phyloP scores from a whole-genome alignment of 352 stramenopile species.

The Phytophthora fragariaefolia region DNA sequence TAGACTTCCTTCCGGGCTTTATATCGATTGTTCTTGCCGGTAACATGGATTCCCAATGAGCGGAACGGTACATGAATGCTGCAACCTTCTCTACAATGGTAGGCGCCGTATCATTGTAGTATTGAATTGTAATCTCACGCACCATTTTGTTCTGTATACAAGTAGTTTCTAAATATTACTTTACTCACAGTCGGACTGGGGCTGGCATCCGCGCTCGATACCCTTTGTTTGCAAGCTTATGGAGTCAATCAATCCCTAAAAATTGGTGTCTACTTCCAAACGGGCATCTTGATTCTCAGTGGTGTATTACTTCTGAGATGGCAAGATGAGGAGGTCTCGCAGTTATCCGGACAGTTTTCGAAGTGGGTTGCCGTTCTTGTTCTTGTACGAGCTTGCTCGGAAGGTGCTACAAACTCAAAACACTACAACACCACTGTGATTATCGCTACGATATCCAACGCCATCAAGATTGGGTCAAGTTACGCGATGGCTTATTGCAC shows the following conservation, averaged over 20 bases:
- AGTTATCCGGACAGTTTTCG: conserved; percentile 57
- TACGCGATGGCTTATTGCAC: conserved; percentile 76
- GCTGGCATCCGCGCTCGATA: conserved; percentile 72
- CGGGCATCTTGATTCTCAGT: conserved; percentile 54
- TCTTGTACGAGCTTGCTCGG: conserved; percentile 75
- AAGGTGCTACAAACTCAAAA: conserved; percentile 78
- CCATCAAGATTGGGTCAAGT: conserved; percentile 61
- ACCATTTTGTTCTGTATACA: too few relatives aligned
- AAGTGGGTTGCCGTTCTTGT: conserved; percentile 65
- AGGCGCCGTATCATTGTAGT: too few relatives aligned
- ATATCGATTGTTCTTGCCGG: conserved; percentile 59
- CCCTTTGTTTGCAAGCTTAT: conserved; percentile 68
- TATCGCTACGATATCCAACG: conserved; percentile 54
- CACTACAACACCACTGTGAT: conserved; percentile 67
- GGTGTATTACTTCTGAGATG: conserved; percentile 39
- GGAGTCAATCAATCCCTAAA: conserved; percentile 55
- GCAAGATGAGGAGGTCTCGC: conserved; percentile 51
- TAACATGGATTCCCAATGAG: conserved; percentile 58
- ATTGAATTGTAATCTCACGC: not conserved
- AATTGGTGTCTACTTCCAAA: conserved; percentile 82
- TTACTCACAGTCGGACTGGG: conserved; percentile 59
- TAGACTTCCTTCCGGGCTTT: conserved; percentile 49
- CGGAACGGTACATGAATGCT: conserved; percentile 60
- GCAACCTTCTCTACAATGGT: conserved; percentile 56
- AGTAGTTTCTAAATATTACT: conserved; percentile 16